Evolutionary conservation across 192 early-diverging fungal species (phyloP), one percentile per base, ranked within the genome.

Genomic region (Backusella parvicylindrica): DNA sequence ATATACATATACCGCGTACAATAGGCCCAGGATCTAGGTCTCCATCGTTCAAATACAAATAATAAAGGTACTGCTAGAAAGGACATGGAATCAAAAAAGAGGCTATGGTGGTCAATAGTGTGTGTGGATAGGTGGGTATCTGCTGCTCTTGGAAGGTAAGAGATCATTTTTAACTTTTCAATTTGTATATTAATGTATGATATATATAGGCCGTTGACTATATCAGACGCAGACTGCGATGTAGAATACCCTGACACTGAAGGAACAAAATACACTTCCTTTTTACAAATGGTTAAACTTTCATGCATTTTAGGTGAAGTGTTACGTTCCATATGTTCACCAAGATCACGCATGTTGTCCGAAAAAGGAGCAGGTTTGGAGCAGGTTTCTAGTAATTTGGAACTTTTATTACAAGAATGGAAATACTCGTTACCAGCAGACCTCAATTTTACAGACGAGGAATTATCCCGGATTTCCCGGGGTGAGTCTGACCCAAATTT

Each of bases 161-260:
- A 36, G 1, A 15, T 30, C 15, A 11, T 3, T 60, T 5, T 56
- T 16, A n/a, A n/a, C n/a, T 32, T 36, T 30, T 18, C 4, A 2
- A 3, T 23, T 70, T 0, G 31, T 63, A 2, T 49, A 30, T 6
- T 47, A 70, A 32, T 28, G 16, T 36, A 21, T 15, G 13, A 32
- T 47, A 28, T 6, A 7, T 11, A 4, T 40, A 78, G 78, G 47
- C 78, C 78, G 4, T 41, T 79, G 21, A 70, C 56, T 16, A 56
- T 79, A 16, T 71, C 68, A 15, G 78, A 79, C 66, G 78, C 78
- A 7, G 78, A 79, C 75, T 74, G 68, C 21, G 78, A 79, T 53
- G 32, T 74, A 13, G 78, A 71, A 35, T 71, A 70, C 6, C 78
- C 78, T 32, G 47, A 68, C 12, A 30, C 15, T 13, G 73, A 73